A percentile compares a stretch with the other conserved stretches of the same genome.
These are phyloP conservation scores for Clavispora vitiphila DNA, from an alignment of 805 yeast species.

Conservation along the genomic window DNA sequence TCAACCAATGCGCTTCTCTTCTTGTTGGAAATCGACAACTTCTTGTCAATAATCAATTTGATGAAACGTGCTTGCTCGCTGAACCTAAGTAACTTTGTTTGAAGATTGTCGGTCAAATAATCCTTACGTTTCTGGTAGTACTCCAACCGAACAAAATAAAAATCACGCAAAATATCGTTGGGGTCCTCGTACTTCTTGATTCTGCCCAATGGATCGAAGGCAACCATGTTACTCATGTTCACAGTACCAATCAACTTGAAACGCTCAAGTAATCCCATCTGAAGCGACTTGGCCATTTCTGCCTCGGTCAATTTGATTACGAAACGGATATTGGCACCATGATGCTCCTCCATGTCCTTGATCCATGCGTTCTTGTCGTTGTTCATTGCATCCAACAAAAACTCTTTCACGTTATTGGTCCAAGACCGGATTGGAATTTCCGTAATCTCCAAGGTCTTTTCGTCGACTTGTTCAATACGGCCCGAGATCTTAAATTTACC, in stretches of 20 bases:
- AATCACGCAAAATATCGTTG: constrained; percentile 76
- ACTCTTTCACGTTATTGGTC: constrained; percentile 89
- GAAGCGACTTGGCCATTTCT: constrained; percentile 76
- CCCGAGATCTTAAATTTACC: constrained; percentile 79
- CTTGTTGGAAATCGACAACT: constrained; percentile 68
- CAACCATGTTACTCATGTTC: constrained; percentile 84
- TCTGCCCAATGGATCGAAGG: constrained; percentile 85
- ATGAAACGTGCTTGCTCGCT: constrained; percentile 86
- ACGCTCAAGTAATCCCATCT: constrained; percentile 75
- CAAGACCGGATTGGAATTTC: constrained; percentile 91
- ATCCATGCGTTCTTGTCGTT: constrained; percentile 83
- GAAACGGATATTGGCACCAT: constrained; percentile 74
- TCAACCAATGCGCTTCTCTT: constrained; percentile 59
- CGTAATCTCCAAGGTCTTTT: constrained; percentile 77
- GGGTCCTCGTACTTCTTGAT: constrained; percentile 76
- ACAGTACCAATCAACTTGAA: constrained; percentile 72
- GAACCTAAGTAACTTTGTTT: constrained; percentile 69
- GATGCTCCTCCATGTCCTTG: constrained; percentile 93
- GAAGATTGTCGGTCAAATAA: constrained; percentile 58
- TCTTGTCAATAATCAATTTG: constrained; percentile 77
- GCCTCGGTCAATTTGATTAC: constrained; percentile 67
- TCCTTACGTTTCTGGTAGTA: constrained; percentile 91
- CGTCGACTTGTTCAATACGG: constrained; percentile 73
- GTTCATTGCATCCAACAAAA: constrained; percentile 70
- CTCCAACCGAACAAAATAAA: constrained; percentile 80